Conservation (phyloP, 495 filamentous ascomycete genomes). For the Pseudevernia furfuracea region DNA sequence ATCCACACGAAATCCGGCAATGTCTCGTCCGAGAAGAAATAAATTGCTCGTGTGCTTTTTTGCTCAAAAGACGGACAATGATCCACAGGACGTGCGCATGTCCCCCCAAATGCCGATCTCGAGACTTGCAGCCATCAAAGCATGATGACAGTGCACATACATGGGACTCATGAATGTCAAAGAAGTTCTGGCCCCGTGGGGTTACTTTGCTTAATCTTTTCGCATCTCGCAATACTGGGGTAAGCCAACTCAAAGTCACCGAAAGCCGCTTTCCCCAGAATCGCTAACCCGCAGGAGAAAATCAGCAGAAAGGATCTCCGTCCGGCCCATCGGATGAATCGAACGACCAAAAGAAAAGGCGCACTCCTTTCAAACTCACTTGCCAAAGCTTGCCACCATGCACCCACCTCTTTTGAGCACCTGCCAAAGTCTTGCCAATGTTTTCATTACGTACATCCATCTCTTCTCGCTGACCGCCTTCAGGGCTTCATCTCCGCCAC, state of each 20-base stretch:
- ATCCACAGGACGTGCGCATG: neutral
- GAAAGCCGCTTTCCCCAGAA: neutral
- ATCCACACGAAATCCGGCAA: neutral
- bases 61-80: neutral
- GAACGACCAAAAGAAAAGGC: neutral
- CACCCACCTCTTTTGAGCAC: neutral
- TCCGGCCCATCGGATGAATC: neutral
- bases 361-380: neutral
- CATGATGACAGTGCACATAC: neutral
- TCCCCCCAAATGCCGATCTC: neutral
- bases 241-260: neutral
- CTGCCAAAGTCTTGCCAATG: neutral
- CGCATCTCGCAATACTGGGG: neutral
- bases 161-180: too few relatives aligned
- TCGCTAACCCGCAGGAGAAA: too few relatives aligned
- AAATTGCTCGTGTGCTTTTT: neutral
- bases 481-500: slow-evolving; percentile 14
- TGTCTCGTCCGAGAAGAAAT: neutral
- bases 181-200: neutral
- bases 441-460: neutral
- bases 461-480: neutral
- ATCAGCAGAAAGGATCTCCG: too few relatives aligned
- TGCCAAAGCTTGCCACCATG: neutral
- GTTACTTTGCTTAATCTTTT: neutral
- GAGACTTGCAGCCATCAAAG: neutral